Percentiles rank a stretch among this genome's conserved stretches.
Conservation (phyloP, 257 asterid species). For the Ajuga chamaepitys region DNA sequence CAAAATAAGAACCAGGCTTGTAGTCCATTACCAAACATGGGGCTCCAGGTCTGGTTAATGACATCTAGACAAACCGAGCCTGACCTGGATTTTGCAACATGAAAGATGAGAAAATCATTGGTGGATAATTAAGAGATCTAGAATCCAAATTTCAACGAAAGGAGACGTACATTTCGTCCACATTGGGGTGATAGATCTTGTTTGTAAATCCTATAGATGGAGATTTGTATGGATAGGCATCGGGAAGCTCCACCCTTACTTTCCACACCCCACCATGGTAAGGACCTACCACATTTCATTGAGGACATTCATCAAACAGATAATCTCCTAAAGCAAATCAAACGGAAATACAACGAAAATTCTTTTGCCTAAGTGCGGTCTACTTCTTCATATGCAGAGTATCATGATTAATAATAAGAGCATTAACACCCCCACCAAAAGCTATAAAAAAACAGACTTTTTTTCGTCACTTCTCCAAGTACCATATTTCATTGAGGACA, state of each 20-base stretch:
- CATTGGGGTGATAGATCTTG: slow-evolving; percentile 96
- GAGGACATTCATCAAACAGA: not conserved
- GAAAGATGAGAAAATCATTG: not conserved
- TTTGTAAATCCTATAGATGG: slow-evolving; percentile 93
- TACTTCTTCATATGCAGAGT: slow-evolving; percentile 7
- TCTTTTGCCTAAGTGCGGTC: not conserved
- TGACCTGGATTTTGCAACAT: slow-evolving; percentile 52
- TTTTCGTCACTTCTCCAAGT: slow-evolving; percentile 10
- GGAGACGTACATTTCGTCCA: slow-evolving; percentile 80
- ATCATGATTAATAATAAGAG: slow-evolving; percentile 1
- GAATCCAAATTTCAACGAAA: not conserved
- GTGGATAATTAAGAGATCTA: not conserved
- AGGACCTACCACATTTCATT: slow-evolving; percentile 55
- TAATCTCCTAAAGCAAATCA: not conserved
- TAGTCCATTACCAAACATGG: slow-evolving; percentile 84
- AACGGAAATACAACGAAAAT: not conserved
- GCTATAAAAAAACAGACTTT: not conserved
- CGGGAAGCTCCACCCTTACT: slow-evolving; percentile 94
- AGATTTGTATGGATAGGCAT: slow-evolving; percentile 95
- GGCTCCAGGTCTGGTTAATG: slow-evolving; percentile 98
- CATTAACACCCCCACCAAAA: not conserved
- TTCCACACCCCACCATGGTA: slow-evolving; percentile 99
- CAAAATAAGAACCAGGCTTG: not conserved
- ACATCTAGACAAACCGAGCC: slow-evolving; percentile 98
- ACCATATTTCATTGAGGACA: slow-evolving; percentile 21